Conservation (phyloP, 768 basidiomycete species). For the Sporobolomyces roseus region DNA sequence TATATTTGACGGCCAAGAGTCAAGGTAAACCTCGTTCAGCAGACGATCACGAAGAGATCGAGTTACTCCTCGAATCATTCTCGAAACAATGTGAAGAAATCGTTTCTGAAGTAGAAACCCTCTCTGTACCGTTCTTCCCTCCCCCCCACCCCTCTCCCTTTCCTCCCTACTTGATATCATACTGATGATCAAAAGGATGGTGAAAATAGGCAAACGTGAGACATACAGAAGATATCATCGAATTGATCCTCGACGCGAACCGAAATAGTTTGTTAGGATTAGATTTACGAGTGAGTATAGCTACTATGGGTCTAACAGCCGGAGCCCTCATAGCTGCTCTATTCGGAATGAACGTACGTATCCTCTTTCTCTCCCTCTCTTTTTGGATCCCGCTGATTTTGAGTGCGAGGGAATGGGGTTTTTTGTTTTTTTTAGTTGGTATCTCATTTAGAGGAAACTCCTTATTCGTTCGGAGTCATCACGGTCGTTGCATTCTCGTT, state of each 20-base stretch:
- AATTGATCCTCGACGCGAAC: slow-evolving; percentile 92
- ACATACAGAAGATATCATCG: slow-evolving; percentile 96
- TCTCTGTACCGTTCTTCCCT: slow-evolving; percentile 13
- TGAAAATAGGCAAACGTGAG: slow-evolving; percentile 73
- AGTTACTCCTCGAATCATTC: slow-evolving; percentile 88
- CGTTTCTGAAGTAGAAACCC: slow-evolving; percentile 42
- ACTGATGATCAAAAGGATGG: not conserved
- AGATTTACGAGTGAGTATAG: slow-evolving; percentile 90
- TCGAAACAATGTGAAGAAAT: slow-evolving; percentile 60
- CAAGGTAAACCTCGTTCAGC: slow-evolving; percentile 59
- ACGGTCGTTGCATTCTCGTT: slow-evolving; percentile 60
- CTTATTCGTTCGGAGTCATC: slow-evolving; percentile 69
- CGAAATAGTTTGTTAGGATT: slow-evolving; percentile 85
- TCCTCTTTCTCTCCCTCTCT: slow-evolving; percentile 2
- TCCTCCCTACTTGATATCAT: not conserved
- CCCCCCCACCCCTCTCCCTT: not conserved
- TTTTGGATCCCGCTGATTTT: slow-evolving; percentile 12
- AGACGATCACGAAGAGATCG: slow-evolving; percentile 86
- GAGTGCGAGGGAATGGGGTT: too few relatives aligned
- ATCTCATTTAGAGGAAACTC: slow-evolving; percentile 67
- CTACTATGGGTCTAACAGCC: slow-evolving; percentile 84
- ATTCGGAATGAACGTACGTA: slow-evolving; percentile 67
- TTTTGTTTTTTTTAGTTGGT: slow-evolving; percentile 57
- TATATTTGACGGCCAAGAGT: slow-evolving; percentile 89
- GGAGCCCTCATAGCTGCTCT: slow-evolving; percentile 85